These are phyloP conservation scores for Ascosphaera apis DNA, from an alignment of 2,329 filamentous ascomycete species.

Conservation along the genomic window DNA sequence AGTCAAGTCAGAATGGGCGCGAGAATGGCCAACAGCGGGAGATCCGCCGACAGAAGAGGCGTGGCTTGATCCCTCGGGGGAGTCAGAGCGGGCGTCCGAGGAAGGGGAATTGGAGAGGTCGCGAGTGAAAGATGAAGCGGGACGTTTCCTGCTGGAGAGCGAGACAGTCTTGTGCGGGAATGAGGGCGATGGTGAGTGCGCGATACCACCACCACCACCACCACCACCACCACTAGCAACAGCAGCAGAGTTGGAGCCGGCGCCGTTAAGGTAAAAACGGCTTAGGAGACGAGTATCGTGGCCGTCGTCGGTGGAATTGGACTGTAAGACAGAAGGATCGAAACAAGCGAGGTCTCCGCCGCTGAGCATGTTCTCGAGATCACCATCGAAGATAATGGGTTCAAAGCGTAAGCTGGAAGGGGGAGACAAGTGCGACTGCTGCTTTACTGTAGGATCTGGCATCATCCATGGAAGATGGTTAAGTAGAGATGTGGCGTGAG, in stretches of 20 bases:
- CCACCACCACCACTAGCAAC: conserved; percentile 7
- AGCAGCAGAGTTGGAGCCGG: conserved; percentile 9
- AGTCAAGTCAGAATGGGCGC: conserved; percentile 1
- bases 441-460: neutral
- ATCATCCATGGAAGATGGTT: neutral
- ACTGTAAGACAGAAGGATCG: conserved; percentile 16
- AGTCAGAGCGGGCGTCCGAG: conserved; percentile 21
- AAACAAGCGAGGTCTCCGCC: conserved; percentile 22
- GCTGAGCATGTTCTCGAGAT: conserved; percentile 19
- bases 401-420: conserved; percentile 9
- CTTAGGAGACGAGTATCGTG: conserved; percentile 12
- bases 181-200: conserved; percentile 10
- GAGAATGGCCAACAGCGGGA: conserved; percentile 7
- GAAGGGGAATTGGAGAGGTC: conserved; percentile 12
- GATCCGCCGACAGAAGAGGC: conserved; percentile 22
- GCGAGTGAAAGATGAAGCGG: conserved; percentile 3
- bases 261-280: conserved; percentile 10
- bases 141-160: conserved; percentile 1
- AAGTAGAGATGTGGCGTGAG: neutral
- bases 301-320: conserved; percentile 19
- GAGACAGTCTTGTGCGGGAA: conserved; percentile 8
- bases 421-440: neutral
- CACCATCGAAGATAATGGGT: conserved; percentile 20
- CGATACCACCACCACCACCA: no score
- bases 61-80: conserved; percentile 19